phyloP scores from a whole-genome alignment of 2,329 filamentous ascomycete species.

The Xylariaceae sp. region DNA sequence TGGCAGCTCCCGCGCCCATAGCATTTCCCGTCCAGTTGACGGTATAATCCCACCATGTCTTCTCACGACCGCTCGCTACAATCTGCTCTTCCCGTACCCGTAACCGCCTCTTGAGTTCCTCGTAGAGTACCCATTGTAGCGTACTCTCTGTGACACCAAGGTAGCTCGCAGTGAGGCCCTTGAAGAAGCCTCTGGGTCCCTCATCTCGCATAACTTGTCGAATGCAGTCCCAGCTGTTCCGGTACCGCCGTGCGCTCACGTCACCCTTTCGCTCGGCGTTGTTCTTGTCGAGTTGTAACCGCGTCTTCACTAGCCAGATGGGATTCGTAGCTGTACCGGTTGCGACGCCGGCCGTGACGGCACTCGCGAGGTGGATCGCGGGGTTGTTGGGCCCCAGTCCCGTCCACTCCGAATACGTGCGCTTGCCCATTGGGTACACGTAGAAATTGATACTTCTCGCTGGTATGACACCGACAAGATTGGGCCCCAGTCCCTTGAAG shows the following conservation, averaged over 20 bases:
- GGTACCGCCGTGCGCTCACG: conserved; percentile 61
- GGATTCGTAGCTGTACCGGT: conserved; percentile 92
- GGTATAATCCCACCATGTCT: conserved; percentile 65
- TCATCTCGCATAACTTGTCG: conserved; percentile 75
- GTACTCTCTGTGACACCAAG: conserved; percentile 86
- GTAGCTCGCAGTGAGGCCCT: conserved; percentile 86
- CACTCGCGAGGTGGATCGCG: conserved; percentile 73
- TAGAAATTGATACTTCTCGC: conserved; percentile 91
- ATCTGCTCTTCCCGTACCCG: conserved; percentile 56
- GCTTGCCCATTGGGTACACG: conserved; percentile 87
- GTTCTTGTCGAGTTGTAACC: conserved; percentile 86
- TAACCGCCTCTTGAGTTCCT: conserved; percentile 79
- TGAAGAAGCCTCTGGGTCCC: conserved; percentile 76
- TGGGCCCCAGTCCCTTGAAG: conserved; percentile 90
- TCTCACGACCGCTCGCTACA: conserved; percentile 53
- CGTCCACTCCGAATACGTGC: conserved; percentile 67
- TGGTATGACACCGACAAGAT: conserved; percentile 82
- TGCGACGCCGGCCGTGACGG: conserved; percentile 70
- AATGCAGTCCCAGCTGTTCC: conserved; percentile 83
- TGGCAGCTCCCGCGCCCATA: conserved; percentile 73
- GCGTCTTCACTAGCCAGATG: conserved; percentile 94
- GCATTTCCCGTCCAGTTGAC: conserved; percentile 76
- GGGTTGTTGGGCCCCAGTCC: conserved; percentile 65
- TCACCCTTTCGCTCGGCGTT: conserved; percentile 56
- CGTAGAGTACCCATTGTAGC: conserved; percentile 89